These are phyloP conservation scores for Penicillium riverlandense DNA, from an alignment of 495 filamentous ascomycete genomes.

Conservation along the genomic window DNA sequence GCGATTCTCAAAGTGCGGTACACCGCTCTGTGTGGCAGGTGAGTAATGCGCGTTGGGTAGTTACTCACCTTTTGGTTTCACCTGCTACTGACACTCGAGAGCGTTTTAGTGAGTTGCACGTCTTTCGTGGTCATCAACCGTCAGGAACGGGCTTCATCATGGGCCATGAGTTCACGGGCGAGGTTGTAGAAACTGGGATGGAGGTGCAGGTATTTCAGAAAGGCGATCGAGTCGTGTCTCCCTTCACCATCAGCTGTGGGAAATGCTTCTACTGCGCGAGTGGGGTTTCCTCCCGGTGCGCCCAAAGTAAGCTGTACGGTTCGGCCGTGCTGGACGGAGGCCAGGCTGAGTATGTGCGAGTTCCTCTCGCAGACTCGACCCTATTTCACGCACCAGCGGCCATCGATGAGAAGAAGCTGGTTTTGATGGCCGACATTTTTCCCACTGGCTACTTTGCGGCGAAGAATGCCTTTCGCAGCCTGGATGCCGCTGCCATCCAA, in stretches of 20 bases:
- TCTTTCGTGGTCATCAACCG: slow-evolving; percentile 21
- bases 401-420: slow-evolving; percentile 66
- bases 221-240: slow-evolving; percentile 45
- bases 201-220: slow-evolving; percentile 47
- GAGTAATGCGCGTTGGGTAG: slow-evolving; percentile 14
- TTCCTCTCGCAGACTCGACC: slow-evolving; percentile 75
- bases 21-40: slow-evolving; percentile 86
- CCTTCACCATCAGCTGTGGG: slow-evolving; percentile 64
- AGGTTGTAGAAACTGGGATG: slow-evolving; percentile 12
- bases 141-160: slow-evolving; percentile 61
- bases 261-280: slow-evolving; percentile 76
- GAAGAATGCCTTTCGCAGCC: slow-evolving; percentile 57
- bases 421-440: slow-evolving; percentile 53
- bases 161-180: slow-evolving; percentile 30
- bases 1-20: slow-evolving; percentile 76
- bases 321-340: slow-evolving; percentile 62
- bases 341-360: slow-evolving; percentile 80
- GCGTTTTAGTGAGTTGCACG: slow-evolving; percentile 16
- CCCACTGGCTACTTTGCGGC: slow-evolving; percentile 84
- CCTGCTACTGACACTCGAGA: background rate
- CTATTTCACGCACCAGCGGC: slow-evolving; percentile 58
- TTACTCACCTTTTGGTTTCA: background rate
- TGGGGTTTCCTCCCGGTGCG: slow-evolving; percentile 48
- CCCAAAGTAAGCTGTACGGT: slow-evolving; percentile 62
- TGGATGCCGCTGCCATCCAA: slow-evolving; percentile 44